Evolutionary conservation across 352 stramenopile species (phyloP), one percentile per base, ranked within the genome.

Genomic region (Phytophthora hibernalis): DNA sequence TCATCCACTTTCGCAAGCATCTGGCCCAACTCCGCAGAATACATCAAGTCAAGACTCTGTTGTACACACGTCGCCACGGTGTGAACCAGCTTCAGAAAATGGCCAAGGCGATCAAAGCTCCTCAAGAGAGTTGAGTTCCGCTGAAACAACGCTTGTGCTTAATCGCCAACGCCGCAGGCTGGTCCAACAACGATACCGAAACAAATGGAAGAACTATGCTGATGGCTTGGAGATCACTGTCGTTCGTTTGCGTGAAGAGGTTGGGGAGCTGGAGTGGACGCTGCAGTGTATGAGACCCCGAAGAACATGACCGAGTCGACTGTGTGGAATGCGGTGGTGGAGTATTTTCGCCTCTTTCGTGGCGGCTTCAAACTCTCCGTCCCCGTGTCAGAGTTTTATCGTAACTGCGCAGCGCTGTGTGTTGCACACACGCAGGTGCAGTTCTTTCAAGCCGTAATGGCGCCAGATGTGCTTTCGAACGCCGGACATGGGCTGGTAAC

Each of bases 321-420:
- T 1, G 28, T 37, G 8, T 35, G 38, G 26, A 40, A 60, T 18
- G 28, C 53, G 18, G 58, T 60, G 10, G 48, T 55, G 12, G 48
- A 66, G 15, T 66, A 60, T 21, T 68, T 68, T 12, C 60, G 49
- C 7, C 49, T 68, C 15, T 68, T 68, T 16, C 43, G 24, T 13
- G 33, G 37, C 12, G 60, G 60, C 1, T 55, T 56, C 26, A 38
- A 61, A 1, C 60, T 40, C 15, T 33, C 28, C 12, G 33, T 26
- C 2, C 3, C 47, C 1, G 18, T 65, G 1, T 30, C 35, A 16
- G 45, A 56, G n/a, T 45, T 55, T 3, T 64, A 22, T 10, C 40
- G 20, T n/a, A 20, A 18, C 21, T 9, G 5, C 1, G 5, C 21
- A 12, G 24, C n/a, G 15, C 26, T 65, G 31, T n/a, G 18, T 8